Conservation (phyloP, 2,329 filamentous ascomycete genomes). For the Colletotrichum brevisporum region DNA sequence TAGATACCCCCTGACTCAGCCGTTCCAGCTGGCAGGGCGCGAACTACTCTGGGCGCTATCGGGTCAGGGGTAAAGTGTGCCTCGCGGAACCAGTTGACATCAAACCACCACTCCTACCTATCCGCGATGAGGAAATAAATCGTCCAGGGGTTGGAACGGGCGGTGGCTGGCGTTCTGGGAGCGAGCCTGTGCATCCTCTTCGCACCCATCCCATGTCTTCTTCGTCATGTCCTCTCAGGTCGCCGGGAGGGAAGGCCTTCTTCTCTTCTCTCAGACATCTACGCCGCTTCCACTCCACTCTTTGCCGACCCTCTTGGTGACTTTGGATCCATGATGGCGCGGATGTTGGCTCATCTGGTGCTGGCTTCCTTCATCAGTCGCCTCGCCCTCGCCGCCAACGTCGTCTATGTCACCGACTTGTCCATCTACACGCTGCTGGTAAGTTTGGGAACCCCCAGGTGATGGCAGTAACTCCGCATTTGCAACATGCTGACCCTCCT, state of each 20-base stretch:
- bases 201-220: neutral
- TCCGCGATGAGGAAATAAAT: slow-evolving; percentile 7
- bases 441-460: slow-evolving; percentile 33
- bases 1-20: too few species aligned
- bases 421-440: slow-evolving; percentile 58
- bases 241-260: neutral
- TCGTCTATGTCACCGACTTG: slow-evolving; percentile 63
- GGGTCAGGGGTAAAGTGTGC: slow-evolving; percentile 14
- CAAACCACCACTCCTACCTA: slow-evolving; percentile 14
- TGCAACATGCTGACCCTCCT: slow-evolving; percentile 4
- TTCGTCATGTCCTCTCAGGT: neutral
- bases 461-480: neutral
- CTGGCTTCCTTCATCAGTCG: neutral
- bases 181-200: neutral
- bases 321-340: slow-evolving; percentile 13
- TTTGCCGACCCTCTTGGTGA: neutral
- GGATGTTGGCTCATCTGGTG: neutral
- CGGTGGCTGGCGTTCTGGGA: slow-evolving; percentile 23
- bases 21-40: slow-evolving; percentile 11
- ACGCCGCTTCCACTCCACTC: slow-evolving; percentile 11
- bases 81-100: slow-evolving; percentile 20
- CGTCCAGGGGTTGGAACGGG: neutral
- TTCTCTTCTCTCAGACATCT: slow-evolving; percentile 17
- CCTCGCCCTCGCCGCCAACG: slow-evolving; percentile 36
- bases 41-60: slow-evolving; percentile 26